Evolutionary conservation across 805 yeast genomes (phyloP), one percentile per base, ranked within the genome.

Genomic region (Zygosaccharomyces bailii): DNA sequence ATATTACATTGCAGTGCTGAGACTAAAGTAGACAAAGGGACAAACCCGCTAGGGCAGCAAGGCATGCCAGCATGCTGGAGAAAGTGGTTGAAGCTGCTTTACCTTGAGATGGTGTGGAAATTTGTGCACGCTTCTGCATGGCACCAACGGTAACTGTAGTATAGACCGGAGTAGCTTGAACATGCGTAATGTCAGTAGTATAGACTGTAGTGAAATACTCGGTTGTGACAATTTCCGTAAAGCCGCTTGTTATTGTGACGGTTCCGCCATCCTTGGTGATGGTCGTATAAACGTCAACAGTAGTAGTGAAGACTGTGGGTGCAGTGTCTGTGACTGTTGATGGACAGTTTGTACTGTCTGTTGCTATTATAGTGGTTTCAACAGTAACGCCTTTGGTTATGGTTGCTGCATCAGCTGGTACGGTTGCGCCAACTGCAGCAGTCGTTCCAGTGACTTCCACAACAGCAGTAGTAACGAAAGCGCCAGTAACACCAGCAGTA

Each of bases 191-290:
- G 25, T 38, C 35, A n/a, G 38, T 37, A 16, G 44, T 43, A 39
- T 34, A 43, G 40, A 40, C 35, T 24, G 35, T 19, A 32, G 45
- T 43, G 27, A 34, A 34, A 36, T 39, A 45, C 6, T 25, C 29
- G 7, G 49, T 45, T 31, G 32, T 34, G 20, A 39, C 27, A 14
- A 27, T 42, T 6, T 19, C 40, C n/a, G 30, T 36, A 13, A 48
- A 42, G 13, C 42, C 34, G 17, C 52, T 52, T 37, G 47, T 43
- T 29, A 31, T 34, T 14, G 51, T 50, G 36, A 51, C 45, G 48
- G 49, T 38, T 42, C 33, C 31, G 17, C 11, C 33, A 42, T 20
- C 42, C 44, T 16, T 24, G 34, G 42, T 24, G 2, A 20, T 27
- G 13, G 34, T 32, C 2, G 17, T 32, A 10, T 25, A 40, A 3